These are phyloP conservation scores for Fragaria iinumae DNA, from an alignment of 306 rosid genomes.

Conservation along the genomic window DNA sequence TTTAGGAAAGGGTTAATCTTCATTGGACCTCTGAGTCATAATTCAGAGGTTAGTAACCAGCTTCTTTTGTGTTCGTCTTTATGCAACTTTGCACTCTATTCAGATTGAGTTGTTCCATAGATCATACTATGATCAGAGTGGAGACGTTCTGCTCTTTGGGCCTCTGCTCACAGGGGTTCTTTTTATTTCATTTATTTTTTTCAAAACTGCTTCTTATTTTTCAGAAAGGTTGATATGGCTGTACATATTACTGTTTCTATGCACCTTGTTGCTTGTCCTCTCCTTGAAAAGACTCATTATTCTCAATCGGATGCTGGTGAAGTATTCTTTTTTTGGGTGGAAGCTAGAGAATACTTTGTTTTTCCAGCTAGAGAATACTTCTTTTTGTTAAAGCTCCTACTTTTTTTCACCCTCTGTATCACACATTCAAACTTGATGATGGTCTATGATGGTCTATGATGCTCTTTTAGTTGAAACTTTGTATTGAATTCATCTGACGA, in stretches of 20 bases:
- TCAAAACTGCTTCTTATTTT: not conserved
- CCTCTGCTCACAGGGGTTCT: not conserved
- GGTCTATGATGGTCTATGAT: not conserved
- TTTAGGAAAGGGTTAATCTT: not conserved
- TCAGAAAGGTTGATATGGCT: not conserved
- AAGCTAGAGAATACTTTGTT: too few species aligned
- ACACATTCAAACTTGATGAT: not conserved
- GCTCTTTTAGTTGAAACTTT: not conserved
- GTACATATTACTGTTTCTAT: not conserved
- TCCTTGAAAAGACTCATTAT: not conserved
- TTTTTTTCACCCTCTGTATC: not conserved
- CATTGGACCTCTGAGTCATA: not conserved
- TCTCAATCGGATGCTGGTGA: not conserved
- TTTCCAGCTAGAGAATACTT: too few species aligned
- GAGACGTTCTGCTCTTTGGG: not conserved
- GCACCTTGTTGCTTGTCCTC: not conserved
- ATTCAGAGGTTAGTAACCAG: not conserved
- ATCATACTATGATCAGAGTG: not conserved
- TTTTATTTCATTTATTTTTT: not conserved
- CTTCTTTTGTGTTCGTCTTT: not conserved
- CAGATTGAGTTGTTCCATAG: not conserved
- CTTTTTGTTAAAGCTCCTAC: not conserved
- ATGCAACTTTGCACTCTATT: not conserved
- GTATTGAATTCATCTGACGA: not conserved
- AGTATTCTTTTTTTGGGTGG: not conserved